Conservation (phyloP, 257 asterid genomes). For the Nicotiana attenuata region DNA sequence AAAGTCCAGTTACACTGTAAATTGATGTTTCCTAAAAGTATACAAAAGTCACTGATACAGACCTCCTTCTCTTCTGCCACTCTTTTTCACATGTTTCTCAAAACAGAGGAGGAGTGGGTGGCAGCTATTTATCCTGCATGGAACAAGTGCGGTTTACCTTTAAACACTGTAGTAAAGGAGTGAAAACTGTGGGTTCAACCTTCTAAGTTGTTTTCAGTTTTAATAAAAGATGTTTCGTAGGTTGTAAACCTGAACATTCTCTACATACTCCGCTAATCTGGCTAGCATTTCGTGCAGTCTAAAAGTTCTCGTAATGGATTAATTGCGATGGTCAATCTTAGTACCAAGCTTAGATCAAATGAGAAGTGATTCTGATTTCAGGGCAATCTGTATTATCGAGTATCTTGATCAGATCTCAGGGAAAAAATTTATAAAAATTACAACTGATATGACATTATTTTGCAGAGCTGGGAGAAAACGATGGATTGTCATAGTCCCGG, state of each 20-base stretch:
- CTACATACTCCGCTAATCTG: background rate
- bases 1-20: background rate
- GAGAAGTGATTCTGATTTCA: background rate
- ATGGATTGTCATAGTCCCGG: conserved; percentile 86
- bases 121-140: background rate
- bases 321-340: background rate
- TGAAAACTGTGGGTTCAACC: background rate
- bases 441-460: background rate
- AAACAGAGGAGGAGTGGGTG: background rate
- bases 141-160: background rate
- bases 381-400: background rate
- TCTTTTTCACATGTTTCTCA: background rate
- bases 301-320: background rate
- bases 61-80: background rate
- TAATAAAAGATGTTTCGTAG: background rate
- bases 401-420: background rate
- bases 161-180: background rate
- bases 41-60: background rate
- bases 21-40: background rate
- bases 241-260: background rate
- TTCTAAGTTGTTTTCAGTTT: background rate
- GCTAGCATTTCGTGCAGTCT: background rate
- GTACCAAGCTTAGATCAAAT: background rate
- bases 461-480: conserved; percentile 81
- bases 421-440: background rate